Conservation (phyloP, 495 filamentous ascomycete species). For the Hypoxylon lenormandii region DNA sequence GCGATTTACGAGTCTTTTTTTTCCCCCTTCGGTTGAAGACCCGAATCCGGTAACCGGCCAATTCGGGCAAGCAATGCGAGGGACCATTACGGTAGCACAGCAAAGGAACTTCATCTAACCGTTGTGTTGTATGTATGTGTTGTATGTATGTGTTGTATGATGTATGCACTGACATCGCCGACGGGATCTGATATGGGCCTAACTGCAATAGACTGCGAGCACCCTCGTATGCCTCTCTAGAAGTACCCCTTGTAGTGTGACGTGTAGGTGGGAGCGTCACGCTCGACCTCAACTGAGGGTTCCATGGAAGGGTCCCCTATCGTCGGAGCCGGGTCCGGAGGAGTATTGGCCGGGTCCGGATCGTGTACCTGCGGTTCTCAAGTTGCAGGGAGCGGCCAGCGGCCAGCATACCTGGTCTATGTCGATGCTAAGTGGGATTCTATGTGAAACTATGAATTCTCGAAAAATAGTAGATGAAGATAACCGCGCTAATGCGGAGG, state of each 20-base stretch:
- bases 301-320: background rate
- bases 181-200: conserved; percentile 19
- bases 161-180: conserved; percentile 12
- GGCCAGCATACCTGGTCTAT: background rate
- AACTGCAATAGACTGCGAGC: conserved; percentile 25
- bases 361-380: background rate
- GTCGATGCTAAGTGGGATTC: conserved; percentile 19
- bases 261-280: conserved; percentile 8
- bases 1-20: conserved; percentile 29
- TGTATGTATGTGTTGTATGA: too few species aligned
- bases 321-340: conserved; percentile 17
- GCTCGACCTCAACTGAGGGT: background rate
- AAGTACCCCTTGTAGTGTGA: conserved; percentile 1
- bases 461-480: conserved; percentile 13
- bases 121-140: too few species aligned
- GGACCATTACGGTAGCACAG: conserved; percentile 37
- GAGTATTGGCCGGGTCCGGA: conserved; percentile 21
- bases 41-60: conserved; percentile 36
- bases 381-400: background rate
- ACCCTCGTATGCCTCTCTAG: conserved; percentile 16
- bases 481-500: conserved; percentile 26
- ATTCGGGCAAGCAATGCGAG: conserved; percentile 33
- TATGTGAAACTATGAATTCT: background rate
- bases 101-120: conserved; percentile 11
- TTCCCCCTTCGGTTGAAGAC: conserved; percentile 29